These are phyloP conservation scores for Pythium phragmitis DNA, from an alignment of 352 stramenopile genomes.

Conservation along the genomic window DNA sequence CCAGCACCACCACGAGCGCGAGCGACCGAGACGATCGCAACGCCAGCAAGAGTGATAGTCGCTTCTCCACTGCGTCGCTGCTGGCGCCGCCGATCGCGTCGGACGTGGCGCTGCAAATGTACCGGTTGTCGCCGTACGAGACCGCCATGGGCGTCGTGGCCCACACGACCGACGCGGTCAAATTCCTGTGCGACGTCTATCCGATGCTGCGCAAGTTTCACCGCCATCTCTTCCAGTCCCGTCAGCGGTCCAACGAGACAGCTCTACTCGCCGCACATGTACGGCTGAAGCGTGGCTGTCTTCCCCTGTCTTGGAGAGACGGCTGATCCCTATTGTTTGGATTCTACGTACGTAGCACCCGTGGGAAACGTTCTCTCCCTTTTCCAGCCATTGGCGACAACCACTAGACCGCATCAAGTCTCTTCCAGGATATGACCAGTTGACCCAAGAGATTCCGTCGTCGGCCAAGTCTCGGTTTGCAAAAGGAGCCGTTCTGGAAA, in stretches of 20 bases:
- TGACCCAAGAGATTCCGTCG: constrained; percentile 48
- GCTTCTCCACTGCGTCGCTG: constrained; percentile 51
- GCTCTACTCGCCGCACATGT: constrained; percentile 46
- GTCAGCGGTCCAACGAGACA: constrained; percentile 21
- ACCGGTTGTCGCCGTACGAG: constrained; percentile 77
- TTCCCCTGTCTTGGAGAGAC: neutral
- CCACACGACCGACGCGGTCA: constrained; percentile 56
- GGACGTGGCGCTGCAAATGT: constrained; percentile 83
- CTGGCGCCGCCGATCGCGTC: constrained; percentile 69
- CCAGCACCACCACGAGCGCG: neutral
- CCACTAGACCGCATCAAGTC: constrained; percentile 48
- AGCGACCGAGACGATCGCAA: neutral
- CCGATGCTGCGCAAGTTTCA: constrained; percentile 59
- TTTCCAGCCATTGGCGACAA: constrained; percentile 65
- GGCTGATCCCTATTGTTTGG: neutral
- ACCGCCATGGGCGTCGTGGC: constrained; percentile 56
- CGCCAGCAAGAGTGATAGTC: neutral
- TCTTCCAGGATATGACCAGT: constrained; percentile 39
- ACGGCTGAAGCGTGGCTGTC: neutral
- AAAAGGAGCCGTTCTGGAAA: constrained; percentile 36
- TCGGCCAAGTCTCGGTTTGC: constrained; percentile 52
- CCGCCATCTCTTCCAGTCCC: constrained; percentile 42
- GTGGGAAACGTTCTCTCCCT: constrained; percentile 82
- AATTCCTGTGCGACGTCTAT: constrained; percentile 75
- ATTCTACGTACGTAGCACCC: constrained; percentile 48